Conservation (phyloP, 2,329 filamentous ascomycete species). For the Talaromyces sp. region DNA sequence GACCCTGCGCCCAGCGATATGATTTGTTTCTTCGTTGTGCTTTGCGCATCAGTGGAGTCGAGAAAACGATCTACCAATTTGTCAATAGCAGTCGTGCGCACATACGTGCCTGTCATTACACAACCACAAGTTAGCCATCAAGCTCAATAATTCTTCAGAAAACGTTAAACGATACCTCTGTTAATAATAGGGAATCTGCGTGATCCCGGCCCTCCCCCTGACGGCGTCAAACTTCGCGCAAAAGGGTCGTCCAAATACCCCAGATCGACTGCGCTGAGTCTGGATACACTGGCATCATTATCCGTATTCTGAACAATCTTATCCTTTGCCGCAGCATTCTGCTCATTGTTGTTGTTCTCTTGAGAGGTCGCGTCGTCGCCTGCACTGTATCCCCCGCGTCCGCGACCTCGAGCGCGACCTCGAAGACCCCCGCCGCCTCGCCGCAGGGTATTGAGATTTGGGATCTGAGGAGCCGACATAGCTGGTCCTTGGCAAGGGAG, state of each 20-base stretch:
- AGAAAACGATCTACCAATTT: constrained; percentile 70
- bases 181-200: constrained; percentile 88
- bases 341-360: constrained; percentile 21
- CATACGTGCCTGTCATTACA: constrained; percentile 69
- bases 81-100: constrained; percentile 80
- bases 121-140: background rate
- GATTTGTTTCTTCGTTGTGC: constrained; percentile 57
- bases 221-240: constrained; percentile 63
- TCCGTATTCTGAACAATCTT: constrained; percentile 81
- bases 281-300: constrained; percentile 81
- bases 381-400: constrained; percentile 25
- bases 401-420: constrained; percentile 46
- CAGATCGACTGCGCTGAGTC: constrained; percentile 78
- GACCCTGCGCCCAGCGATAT: constrained; percentile 90
- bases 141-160: background rate
- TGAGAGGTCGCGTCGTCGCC: constrained; percentile 16
- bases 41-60: constrained; percentile 28
- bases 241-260: constrained; percentile 83
- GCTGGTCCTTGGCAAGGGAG: background rate
- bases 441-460: constrained; percentile 66
- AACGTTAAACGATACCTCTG: constrained; percentile 57
- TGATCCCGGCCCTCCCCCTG: constrained; percentile 32
- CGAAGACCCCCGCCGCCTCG: constrained; percentile 46
- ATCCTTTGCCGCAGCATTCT: constrained; percentile 52
- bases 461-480: constrained; percentile 72